Conservation (phyloP, 768 basidiomycete genomes). For the Postia placenta region DNA sequence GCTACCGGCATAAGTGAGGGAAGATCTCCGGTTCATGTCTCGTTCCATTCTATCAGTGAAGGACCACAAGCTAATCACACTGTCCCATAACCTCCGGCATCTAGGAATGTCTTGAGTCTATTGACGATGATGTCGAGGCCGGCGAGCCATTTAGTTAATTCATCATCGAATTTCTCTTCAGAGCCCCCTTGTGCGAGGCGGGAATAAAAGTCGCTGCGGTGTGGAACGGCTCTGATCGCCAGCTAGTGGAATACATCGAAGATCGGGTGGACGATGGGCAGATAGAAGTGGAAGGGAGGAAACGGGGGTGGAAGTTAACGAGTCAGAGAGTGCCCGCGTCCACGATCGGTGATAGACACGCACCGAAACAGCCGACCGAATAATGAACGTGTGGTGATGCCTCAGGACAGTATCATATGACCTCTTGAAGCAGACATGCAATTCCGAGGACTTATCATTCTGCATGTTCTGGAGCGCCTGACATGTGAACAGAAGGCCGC, state of each 20-base stretch:
- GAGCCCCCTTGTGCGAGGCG: constrained; percentile 57
- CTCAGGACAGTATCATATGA: constrained; percentile 64
- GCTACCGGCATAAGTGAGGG: too few relatives aligned
- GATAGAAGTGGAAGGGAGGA: constrained; percentile 2
- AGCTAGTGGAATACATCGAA: constrained; percentile 18
- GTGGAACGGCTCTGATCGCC: constrained; percentile 48
- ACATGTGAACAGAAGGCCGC: constrained; percentile 65
- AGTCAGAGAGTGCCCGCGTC: not conserved
- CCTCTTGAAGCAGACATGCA: constrained; percentile 63
- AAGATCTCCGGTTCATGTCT: too few relatives aligned
- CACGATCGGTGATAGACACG: constrained; percentile 17
- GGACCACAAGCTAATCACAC: too few relatives aligned
- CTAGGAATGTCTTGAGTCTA: constrained; percentile 47
- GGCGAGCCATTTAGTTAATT: constrained; percentile 53
- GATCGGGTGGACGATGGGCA: not conserved
- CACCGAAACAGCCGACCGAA: constrained; percentile 60
- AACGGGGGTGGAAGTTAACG: not conserved
- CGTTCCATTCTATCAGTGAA: too few relatives aligned
- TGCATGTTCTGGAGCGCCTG: constrained; percentile 64
- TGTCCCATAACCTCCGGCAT: constrained; percentile 49
- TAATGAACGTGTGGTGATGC: constrained; percentile 62
- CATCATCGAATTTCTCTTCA: constrained; percentile 44
- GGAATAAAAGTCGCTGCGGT: constrained; percentile 55
- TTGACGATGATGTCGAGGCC: constrained; percentile 49
- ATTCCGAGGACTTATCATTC: constrained; percentile 41